Base-by-base conservation (phyloP, 106 monocot species). In the Allium cepa region DNA sequence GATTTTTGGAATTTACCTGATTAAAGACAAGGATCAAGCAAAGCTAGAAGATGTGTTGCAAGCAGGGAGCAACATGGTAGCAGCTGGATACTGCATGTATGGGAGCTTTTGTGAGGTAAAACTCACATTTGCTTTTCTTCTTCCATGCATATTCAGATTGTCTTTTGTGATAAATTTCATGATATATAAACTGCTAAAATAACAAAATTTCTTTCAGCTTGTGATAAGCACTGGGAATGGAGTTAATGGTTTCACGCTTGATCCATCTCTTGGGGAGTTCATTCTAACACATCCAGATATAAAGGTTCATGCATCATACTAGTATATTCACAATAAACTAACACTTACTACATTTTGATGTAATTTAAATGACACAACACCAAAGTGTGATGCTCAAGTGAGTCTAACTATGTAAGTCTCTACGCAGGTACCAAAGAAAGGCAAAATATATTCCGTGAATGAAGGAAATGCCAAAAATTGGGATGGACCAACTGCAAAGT, bases 401-500 rank as follows among this genome's bases (percentile, higher is more conserved):
- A 67, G 15, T 52, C 46, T 50, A 26, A 36, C 36, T 36, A 36
- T 36, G 36, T 36, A 36, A 36, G 13, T 26, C 50, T 69, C 53
- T 15, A 58, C 76, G 26, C 70, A 99, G 99, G 87, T 99, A 73
- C 99, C 99, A 53, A 90, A 79, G 75, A 99, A 83, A 79, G 99
- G 93, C 10, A 93, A 90, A 67, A 90, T 99, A 68, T 99, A 99
- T 71, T 99, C 99, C 28, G 93, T 99, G 16, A 99, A 99, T 70
- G 99, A 99, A 83, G 99, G 99, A 55, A 99, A 99, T 82, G 99
- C 99, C 17, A 90, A 85, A 69, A 99, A 99, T 62, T 99, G 99
- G 99, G 99, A 99, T 75, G 82, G 8, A 48, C 87, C 99, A 50
- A 93, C 90, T 15, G 62, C 99, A 55, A 93, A 90, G 93, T 99